Conservation (phyloP, 1,139 yeast species). For the Taphrina deformans region DNA sequence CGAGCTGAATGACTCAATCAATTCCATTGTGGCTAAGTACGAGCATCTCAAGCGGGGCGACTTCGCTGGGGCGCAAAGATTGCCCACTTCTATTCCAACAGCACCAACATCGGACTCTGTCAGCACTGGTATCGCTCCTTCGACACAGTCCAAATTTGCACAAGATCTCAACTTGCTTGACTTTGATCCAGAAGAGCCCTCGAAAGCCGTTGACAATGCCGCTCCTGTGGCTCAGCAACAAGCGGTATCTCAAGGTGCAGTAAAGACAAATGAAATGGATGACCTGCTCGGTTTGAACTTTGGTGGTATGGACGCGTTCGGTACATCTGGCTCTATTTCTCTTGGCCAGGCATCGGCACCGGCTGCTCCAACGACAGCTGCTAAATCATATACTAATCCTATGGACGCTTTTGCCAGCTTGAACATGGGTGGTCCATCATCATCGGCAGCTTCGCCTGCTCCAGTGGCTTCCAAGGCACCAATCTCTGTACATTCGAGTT, state of each 20-base stretch:
- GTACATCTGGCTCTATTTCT: conserved; percentile 24
- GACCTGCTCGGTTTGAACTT: conserved; percentile 29
- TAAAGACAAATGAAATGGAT: conserved; percentile 25
- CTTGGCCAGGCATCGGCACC: conserved; percentile 14
- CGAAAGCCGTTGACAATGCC: conserved; percentile 2
- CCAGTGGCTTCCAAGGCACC: not conserved
- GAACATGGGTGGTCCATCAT: not conserved
- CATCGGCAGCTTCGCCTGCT: not conserved
- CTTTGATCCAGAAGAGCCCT: conserved; percentile 23
- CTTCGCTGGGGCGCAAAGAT: conserved; percentile 53
- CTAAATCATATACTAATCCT: not conserved
- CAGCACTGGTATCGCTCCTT: not conserved
- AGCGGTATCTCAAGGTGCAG: conserved; percentile 2
- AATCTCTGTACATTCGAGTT: conserved; percentile 2
- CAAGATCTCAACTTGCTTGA: conserved; percentile 32
- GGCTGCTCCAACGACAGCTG: not conserved
- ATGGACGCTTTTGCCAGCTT: conserved; percentile 28
- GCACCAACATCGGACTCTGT: not conserved
- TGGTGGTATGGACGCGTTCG: conserved; percentile 28
- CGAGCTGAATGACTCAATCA: conserved; percentile 73
- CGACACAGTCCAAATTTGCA: conserved; percentile 27
- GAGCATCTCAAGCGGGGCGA: conserved; percentile 67
- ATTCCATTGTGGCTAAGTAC: conserved; percentile 67
- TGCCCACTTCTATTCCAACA: conserved; percentile 46
- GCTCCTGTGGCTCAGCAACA: conserved; percentile 11